phyloP scores from a whole-genome alignment of 352 stramenopile genomes.

The Globisporangium canariense region DNA sequence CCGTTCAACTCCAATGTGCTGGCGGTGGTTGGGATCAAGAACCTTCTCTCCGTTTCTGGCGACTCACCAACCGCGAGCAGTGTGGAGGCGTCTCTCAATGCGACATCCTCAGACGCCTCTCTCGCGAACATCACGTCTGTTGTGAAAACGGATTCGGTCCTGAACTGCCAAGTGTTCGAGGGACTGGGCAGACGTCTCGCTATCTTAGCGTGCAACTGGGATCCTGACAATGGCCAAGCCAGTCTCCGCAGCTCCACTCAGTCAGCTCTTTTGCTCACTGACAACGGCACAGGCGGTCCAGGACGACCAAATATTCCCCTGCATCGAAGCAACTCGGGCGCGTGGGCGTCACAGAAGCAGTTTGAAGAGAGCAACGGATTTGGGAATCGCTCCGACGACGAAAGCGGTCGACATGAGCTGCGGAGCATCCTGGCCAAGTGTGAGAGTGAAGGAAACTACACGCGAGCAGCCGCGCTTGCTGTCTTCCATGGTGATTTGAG shows the following conservation, averaged over 20 bases:
- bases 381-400: constrained; percentile 44
- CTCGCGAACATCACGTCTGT: constrained; percentile 38
- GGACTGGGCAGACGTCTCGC: constrained; percentile 59
- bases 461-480: constrained; percentile 63
- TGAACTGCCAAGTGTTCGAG: constrained; percentile 77
- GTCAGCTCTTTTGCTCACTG: not conserved
- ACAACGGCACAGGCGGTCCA: constrained; percentile 26
- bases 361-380: constrained; percentile 48
- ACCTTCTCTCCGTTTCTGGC: constrained; percentile 36
- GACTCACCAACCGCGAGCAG: constrained; percentile 19
- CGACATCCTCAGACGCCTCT: constrained; percentile 16
- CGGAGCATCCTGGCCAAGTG: constrained; percentile 56
- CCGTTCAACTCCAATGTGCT: constrained; percentile 65
- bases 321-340: constrained; percentile 61
- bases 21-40: constrained; percentile 61
- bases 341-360: constrained; percentile 60
- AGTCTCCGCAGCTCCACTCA: constrained; percentile 7
- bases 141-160: constrained; percentile 54
- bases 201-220: constrained; percentile 81
- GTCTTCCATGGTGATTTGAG: constrained; percentile 84
- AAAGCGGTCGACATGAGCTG: constrained; percentile 54
- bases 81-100: constrained; percentile 14
- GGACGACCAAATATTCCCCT: constrained; percentile 29
- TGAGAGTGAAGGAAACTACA: constrained; percentile 61
- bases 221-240: constrained; percentile 62